Evolutionary conservation across 495 filamentous ascomycete genomes (phyloP).

Genomic region (Neurospora pannonica): DNA sequence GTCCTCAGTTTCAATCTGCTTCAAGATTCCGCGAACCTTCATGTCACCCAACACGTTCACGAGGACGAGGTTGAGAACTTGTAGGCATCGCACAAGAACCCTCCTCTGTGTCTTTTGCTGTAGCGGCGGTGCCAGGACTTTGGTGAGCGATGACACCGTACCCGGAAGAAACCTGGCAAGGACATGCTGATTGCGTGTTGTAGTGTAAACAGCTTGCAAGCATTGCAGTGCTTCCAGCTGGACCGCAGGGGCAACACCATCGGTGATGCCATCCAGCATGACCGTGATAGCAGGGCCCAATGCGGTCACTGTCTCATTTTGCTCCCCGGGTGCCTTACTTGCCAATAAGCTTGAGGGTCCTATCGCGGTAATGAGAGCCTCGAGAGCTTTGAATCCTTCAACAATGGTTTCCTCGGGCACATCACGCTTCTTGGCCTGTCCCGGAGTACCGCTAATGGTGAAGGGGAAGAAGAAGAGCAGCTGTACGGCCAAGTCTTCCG

Average conservation of each 20-base stretch:
- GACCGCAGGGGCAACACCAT: slow-evolving; percentile 49
- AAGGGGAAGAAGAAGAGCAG: slow-evolving; percentile 78
- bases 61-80: slow-evolving; percentile 50
- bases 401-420: slow-evolving; percentile 60
- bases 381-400: slow-evolving; percentile 38
- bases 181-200: slow-evolving; percentile 58
- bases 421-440: slow-evolving; percentile 32
- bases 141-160: slow-evolving; percentile 72
- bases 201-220: slow-evolving; percentile 50
- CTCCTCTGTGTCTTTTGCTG: slow-evolving; percentile 53
- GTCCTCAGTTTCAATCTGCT: slow-evolving; percentile 10
- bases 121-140: slow-evolving; percentile 58
- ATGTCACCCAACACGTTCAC: slow-evolving; percentile 57
- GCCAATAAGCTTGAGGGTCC: slow-evolving; percentile 26
- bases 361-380: slow-evolving; percentile 30
- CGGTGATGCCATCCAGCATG: slow-evolving; percentile 59
- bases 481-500: slow-evolving; percentile 65
- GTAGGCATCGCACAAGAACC: slow-evolving; percentile 53
- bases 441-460: slow-evolving; percentile 60
- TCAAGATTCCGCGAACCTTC: slow-evolving; percentile 32
- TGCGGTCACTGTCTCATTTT: slow-evolving; percentile 59
- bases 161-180: slow-evolving; percentile 81
- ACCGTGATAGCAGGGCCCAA: slow-evolving; percentile 77
- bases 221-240: slow-evolving; percentile 58
- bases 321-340: slow-evolving; percentile 1